These are phyloP conservation scores for Harringtonia aguacate DNA, from an alignment of 2,329 filamentous ascomycete species.

Conservation along the genomic window DNA sequence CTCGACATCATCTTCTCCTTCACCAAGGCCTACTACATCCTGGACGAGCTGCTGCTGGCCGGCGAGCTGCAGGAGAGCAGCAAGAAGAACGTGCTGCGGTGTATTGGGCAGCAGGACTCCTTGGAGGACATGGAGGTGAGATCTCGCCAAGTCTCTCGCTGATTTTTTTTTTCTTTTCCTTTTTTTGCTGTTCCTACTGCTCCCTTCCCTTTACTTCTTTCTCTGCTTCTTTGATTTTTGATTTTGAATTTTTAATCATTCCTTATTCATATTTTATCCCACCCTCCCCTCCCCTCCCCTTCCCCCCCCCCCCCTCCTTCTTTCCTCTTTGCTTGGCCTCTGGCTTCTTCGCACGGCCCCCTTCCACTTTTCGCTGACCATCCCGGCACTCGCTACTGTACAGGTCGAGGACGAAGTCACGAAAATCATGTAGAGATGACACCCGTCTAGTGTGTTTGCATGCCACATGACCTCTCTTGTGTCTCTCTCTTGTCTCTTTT, in stretches of 20 bases:
- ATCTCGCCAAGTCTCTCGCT: neutral
- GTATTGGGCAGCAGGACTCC: slow-evolving; percentile 94
- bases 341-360: neutral
- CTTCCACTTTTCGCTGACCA: slow-evolving; percentile 35
- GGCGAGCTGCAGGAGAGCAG: slow-evolving; percentile 98
- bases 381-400: slow-evolving; percentile 24
- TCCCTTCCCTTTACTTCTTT: neutral
- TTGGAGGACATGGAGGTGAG: slow-evolving; percentile 96
- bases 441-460: too few species aligned
- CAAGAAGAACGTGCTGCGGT: slow-evolving; percentile 96
- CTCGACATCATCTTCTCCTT: slow-evolving; percentile 99
- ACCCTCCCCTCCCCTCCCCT: neutral
- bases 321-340: neutral
- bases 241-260: neutral
- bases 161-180: neutral
- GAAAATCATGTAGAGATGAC: slow-evolving; percentile 63
- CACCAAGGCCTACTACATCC: slow-evolving; percentile 98
- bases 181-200: neutral
- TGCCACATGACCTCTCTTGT: too few species aligned
- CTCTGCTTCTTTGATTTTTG: neutral
- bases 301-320: too few species aligned
- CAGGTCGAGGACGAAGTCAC: slow-evolving; percentile 86
- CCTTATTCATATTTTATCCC: neutral
- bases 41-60: slow-evolving; percentile 89
- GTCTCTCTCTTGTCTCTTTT: too few species aligned